These are phyloP conservation scores for Aspergillus melleus DNA, from an alignment of 2,329 filamentous ascomycete genomes.

Conservation along the genomic window DNA sequence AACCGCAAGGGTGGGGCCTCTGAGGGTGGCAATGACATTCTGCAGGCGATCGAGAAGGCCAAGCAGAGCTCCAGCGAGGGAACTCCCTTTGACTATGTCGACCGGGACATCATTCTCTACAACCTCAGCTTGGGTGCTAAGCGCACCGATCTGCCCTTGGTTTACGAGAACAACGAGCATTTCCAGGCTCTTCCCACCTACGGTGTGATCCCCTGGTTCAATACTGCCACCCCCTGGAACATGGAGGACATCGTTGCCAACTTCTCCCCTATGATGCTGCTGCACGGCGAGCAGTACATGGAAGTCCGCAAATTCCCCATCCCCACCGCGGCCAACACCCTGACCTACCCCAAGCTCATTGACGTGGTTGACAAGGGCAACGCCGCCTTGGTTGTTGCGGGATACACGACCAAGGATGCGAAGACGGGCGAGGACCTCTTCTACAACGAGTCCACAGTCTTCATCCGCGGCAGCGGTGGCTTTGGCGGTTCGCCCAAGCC, in stretches of 20 bases:
- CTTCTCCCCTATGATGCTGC: constrained; percentile 97
- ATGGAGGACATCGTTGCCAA: constrained; percentile 85
- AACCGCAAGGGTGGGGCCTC: constrained; percentile 63
- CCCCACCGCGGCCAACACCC: constrained; percentile 75
- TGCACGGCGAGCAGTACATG: constrained; percentile 98
- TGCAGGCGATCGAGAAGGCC: constrained; percentile 73
- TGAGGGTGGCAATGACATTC: constrained; percentile 60
- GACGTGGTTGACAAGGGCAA: constrained; percentile 96
- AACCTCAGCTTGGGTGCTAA: constrained; percentile 93
- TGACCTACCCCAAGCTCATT: constrained; percentile 76
- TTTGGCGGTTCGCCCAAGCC: constrained; percentile 80
- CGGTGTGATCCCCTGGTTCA: constrained; percentile 93
- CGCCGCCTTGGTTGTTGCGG: constrained; percentile 78
- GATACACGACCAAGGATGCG: constrained; percentile 79
- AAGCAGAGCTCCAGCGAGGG: constrained; percentile 70
- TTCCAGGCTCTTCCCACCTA: constrained; percentile 96
- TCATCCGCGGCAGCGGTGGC: constrained; percentile 86
- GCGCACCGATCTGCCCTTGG: constrained; percentile 79
- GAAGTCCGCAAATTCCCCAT: constrained; percentile 91
- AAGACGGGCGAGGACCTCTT: constrained; percentile 86
- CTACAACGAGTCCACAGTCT: constrained; percentile 94
- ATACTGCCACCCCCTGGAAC: constrained; percentile 75
- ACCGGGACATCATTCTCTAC: constrained; percentile 90
- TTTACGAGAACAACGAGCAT: constrained; percentile 86
- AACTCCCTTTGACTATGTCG: constrained; percentile 78